These are phyloP conservation scores for Casuarina cunninghamiana DNA, from an alignment of 306 rosid species.

Conservation along the genomic window DNA sequence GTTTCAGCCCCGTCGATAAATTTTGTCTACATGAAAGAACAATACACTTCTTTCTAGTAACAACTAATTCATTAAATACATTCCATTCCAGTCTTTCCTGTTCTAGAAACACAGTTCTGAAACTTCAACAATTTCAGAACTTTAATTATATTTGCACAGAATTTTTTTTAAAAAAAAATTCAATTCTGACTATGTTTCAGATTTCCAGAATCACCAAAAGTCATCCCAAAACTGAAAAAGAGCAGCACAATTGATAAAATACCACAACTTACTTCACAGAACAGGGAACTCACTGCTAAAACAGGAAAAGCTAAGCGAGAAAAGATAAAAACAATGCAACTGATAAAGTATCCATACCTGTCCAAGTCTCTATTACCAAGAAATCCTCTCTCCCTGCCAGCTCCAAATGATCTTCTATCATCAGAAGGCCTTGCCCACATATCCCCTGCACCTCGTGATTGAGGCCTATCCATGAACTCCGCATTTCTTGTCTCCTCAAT, in stretches of 20 bases:
- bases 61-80: neutral
- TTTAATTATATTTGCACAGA: too few relatives aligned
- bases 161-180: neutral
- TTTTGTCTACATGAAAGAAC: neutral
- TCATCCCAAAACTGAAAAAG: neutral
- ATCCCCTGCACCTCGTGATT: conserved; percentile 79
- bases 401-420: conserved; percentile 68
- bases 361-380: conserved; percentile 61
- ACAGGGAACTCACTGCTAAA: neutral
- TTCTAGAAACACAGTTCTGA: neutral
- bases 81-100: neutral
- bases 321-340: conserved; percentile 14
- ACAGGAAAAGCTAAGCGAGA: neutral
- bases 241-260: neutral
- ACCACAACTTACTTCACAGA: neutral
- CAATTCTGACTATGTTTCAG: neutral
- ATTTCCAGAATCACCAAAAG: neutral
- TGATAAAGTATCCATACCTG: conserved; percentile 53
- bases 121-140: neutral
- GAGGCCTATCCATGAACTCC: conserved; percentile 73
- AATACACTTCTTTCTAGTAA: neutral
- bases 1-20: neutral
- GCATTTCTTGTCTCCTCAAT: conserved; percentile 69
- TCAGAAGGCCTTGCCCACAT: conserved; percentile 63
- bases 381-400: conserved; percentile 79